Evolutionary conservation across 805 yeast species (phyloP), one percentile per base, ranked within the genome.

Genomic region (Yarrowia porcina): DNA sequence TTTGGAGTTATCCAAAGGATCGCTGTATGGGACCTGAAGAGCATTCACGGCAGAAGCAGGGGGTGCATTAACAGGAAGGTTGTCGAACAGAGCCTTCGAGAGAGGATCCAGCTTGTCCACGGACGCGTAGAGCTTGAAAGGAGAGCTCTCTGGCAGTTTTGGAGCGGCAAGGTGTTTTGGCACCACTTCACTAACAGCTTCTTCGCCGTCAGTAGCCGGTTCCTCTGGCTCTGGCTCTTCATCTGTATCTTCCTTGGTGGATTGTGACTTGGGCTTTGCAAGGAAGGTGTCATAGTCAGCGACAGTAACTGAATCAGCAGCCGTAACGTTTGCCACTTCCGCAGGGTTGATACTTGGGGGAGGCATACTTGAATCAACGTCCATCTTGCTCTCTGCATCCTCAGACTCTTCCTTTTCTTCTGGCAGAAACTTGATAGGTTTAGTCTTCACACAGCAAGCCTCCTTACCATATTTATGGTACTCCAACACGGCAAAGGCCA

Each of bases 401-500:
- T 39, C 38, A 17, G 28, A 4, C 20, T 47, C 39, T 5, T 47
- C 39, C 4, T 13, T 32, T 6, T 20, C 39, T 18, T 12, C 62
- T 23, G 68, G 68, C 20, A 78, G 57, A 38, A 70, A 68, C 30
- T 67, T 66, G 11, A 84, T 79, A 3, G 81, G 79, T 66, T 77
- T 81, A 57, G 82, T 73, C 64, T 80, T 83, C 13, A 90, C 76
- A 69, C 45, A 41, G 20, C 96, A 86, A 66, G 83, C 80, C 20
- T 81, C 82, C 70, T 84, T 85, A 0, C 97, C 97, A 67, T 81
- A 83, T 1, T 70, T 77, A 96, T 96, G 90, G 71, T 85, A 90
- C 65, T 89, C 96, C 70, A 77, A 74, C 1, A 93, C 82, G 0
- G 91, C 88, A 64, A 83, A 86, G 0, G 97, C 88, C 32, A 92